Percentiles rank a stretch among this genome's conserved stretches.
Evolutionary conservation across 306 rosid species (phyloP).

Genomic region (Lupinus albus): DNA sequence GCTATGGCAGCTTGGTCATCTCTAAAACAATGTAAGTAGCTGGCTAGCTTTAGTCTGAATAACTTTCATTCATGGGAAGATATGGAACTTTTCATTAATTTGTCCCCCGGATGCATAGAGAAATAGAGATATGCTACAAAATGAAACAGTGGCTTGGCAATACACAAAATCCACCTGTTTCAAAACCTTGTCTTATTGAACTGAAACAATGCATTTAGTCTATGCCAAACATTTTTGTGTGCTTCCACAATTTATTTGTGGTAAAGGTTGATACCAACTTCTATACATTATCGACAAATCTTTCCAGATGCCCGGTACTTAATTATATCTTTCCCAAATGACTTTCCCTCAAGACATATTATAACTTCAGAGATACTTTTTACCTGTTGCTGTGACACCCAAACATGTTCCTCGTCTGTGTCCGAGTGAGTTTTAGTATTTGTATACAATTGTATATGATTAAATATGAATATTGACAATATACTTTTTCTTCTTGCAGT

Average conservation of each 20-base stretch:
- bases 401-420: too few species aligned
- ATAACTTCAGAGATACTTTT: too few species aligned
- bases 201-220: background rate
- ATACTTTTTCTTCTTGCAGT: conserved; percentile 54
- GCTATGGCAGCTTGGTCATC: conserved; percentile 99
- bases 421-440: too few species aligned
- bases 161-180: background rate
- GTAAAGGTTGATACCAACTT: conserved; percentile 10
- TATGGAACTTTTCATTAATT: background rate
- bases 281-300: background rate
- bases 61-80: conserved; percentile 5
- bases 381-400: too few species aligned
- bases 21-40: conserved; percentile 82
- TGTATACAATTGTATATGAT: background rate
- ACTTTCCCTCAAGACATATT: background rate
- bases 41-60: conserved; percentile 5
- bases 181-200: background rate
- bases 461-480: conserved; percentile 32
- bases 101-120: background rate
- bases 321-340: background rate
- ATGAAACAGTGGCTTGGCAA: conserved; percentile 28
- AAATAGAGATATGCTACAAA: background rate
- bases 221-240: background rate
- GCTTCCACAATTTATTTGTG: background rate
- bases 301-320: background rate